Percentiles rank a stretch among this genome's conserved stretches.
phyloP scores from a whole-genome alignment of 169 alveolate genomes.

The Eimeria maxima region DNA sequence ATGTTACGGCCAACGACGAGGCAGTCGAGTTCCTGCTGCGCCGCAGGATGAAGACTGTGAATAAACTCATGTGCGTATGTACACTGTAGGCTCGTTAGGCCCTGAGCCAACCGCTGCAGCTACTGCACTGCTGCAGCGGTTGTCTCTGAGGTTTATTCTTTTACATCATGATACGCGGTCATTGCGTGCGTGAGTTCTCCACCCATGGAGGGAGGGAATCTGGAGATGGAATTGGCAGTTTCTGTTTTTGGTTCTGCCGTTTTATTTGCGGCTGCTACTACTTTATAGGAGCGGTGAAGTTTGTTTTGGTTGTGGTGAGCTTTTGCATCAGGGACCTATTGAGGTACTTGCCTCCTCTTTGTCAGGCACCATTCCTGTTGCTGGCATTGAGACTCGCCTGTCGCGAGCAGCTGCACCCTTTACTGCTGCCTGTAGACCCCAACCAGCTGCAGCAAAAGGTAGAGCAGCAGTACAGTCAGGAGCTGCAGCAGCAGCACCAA shows the following conservation, averaged over 20 bases:
- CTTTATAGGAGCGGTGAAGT: background rate
- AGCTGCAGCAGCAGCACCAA: background rate
- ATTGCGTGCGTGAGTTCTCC: background rate
- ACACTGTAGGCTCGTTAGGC: background rate
- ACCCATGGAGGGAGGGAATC: background rate
- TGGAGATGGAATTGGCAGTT: background rate
- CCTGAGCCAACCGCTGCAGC: background rate
- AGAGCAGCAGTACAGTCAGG: background rate
- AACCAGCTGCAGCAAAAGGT: background rate
- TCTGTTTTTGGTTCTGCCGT: background rate
- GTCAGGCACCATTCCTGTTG: slow-evolving; percentile 23
- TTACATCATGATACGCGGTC: background rate
- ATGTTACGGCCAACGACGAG: slow-evolving; percentile 36
- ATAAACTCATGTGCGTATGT: background rate
- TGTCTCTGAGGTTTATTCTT: background rate
- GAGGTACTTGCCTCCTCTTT: slow-evolving; percentile 32
- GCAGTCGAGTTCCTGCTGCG: slow-evolving; percentile 56
- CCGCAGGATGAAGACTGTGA: slow-evolving; percentile 29
- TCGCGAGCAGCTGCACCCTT: slow-evolving; percentile 18
- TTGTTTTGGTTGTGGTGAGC: background rate
- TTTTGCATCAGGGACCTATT: slow-evolving; percentile 2
- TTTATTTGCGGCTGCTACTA: background rate
- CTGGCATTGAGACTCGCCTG: slow-evolving; percentile 42
- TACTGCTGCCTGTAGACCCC: slow-evolving; percentile 40
- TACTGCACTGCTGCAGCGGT: background rate